Evolutionary conservation across 352 stramenopile genomes (phyloP), one percentile per base, ranked within the genome.

Genomic region (Phytophthora constricta): DNA sequence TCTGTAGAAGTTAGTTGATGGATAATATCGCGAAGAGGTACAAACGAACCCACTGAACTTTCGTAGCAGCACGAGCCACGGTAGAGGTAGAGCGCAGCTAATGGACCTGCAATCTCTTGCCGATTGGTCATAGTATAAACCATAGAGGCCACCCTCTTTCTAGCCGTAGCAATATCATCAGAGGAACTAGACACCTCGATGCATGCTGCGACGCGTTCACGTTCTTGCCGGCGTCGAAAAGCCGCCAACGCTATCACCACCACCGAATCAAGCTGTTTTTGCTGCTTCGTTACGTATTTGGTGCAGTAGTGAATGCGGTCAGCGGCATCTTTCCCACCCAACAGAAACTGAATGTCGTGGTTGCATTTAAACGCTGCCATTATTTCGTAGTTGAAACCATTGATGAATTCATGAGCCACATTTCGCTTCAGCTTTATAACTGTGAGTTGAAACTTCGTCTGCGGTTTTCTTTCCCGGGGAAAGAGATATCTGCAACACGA

Each of bases 301-400:
- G 23, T 42, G 10, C 52, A 59, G n/a, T 59, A 59, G 27, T 59
- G 39, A 31, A 59, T 59, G 14, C 52, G 37, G 19, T 59, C 37
- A n/a, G 39, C 8, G n/a, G n/a, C 39, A 25, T 59, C 39, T 13
- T 50, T 17, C 7, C 52, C 52, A 13, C 52, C 25, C 2, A 59
- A 3, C 3, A 59, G 26, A 28, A 59, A 3, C 17, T 59, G 25
- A 5, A 50, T 50, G 17, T 59, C 52, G 39, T 59, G 52, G n/a
- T 56, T 56, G 20, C 48, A 56, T 56, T 56, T 56, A 34, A 56
- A 45, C 3, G 28, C 25, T 7, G 39, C 37, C 52, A 59, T 50
- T 2, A 59, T 41, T 19, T 42, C 39, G 23, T 50, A 41, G 52
- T 59, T 58, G 16, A 19, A 58, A 16, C 51, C 33, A 39, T 58